Evolutionary conservation across 1,284 basidiomycete genomes (phyloP).

Genomic region (Polyporus tsugae): DNA sequence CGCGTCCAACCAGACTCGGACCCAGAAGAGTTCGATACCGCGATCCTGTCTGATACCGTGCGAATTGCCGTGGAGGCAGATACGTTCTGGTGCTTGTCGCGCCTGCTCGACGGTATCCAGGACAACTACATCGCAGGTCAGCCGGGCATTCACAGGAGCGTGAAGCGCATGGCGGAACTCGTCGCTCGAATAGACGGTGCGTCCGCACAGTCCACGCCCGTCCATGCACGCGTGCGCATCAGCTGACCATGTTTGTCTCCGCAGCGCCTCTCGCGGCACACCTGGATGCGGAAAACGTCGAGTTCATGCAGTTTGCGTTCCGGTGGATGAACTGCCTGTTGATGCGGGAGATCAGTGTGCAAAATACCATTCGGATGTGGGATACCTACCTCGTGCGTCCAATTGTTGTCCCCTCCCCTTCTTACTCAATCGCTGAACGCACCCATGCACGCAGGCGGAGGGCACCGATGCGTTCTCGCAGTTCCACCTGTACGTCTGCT

Average conservation of each 20-base stretch:
- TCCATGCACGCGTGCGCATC: no score
- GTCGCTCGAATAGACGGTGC: constrained; percentile 91
- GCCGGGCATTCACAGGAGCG: constrained; percentile 92
- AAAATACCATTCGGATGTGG: constrained; percentile 98
- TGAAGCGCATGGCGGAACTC: constrained; percentile 91
- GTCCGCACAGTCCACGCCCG: constrained; percentile 41
- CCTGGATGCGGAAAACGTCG: constrained; percentile 89
- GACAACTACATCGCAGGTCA: constrained; percentile 97
- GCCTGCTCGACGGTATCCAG: constrained; percentile 94
- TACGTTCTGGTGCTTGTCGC: constrained; percentile 95
- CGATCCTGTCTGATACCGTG: constrained; percentile 71
- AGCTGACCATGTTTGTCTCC: neutral
- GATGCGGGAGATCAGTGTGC: constrained; percentile 95
- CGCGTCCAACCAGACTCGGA: constrained; percentile 69
- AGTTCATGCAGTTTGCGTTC: constrained; percentile 99
- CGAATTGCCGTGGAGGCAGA: constrained; percentile 92
- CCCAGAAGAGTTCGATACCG: constrained; percentile 87
- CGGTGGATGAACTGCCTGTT: constrained; percentile 98
- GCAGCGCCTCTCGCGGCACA: constrained; percentile 84
- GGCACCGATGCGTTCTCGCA: constrained; percentile 96
- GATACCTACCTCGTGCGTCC: constrained; percentile 91
- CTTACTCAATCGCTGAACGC: constrained; percentile 8
- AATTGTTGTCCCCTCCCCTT: neutral
- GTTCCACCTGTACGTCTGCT: constrained; percentile 96
- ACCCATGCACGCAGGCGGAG: constrained; percentile 76